Evolutionary conservation across 345 rosid genomes (phyloP).

Genomic region (Erucastrum elatum): DNA sequence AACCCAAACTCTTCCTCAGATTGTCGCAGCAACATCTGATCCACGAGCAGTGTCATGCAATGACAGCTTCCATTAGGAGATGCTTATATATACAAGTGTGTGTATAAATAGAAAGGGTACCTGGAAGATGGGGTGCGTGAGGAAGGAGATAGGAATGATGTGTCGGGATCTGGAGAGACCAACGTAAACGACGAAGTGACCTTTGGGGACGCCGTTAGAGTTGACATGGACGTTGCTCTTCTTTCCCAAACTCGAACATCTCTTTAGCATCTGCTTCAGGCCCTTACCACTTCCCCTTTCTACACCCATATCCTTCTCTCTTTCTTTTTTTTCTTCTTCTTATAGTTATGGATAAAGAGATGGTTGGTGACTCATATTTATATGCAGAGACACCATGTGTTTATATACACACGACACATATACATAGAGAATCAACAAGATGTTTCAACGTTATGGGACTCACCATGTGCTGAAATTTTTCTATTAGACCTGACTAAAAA

Average conservation of each 20-base stretch:
- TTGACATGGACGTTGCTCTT: slow-evolving; percentile 37
- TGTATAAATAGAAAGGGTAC: background rate
- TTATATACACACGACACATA: slow-evolving; percentile 11
- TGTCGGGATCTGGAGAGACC: slow-evolving; percentile 74
- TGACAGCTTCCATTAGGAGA: background rate
- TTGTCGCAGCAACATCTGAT: slow-evolving; percentile 36
- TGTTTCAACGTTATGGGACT: slow-evolving; percentile 36
- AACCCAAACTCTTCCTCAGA: slow-evolving; percentile 42
- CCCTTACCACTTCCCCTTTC: slow-evolving; percentile 26
- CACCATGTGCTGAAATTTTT: slow-evolving; percentile 31
- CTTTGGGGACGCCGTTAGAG: slow-evolving; percentile 75
- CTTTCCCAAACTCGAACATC: slow-evolving; percentile 72
- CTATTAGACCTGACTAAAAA: background rate
- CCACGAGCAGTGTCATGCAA: background rate
- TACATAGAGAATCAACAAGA: slow-evolving; percentile 15
- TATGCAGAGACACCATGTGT: slow-evolving; percentile 19
- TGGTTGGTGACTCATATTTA: slow-evolving; percentile 25
- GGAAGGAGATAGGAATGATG: slow-evolving; percentile 71
- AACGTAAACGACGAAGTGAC: slow-evolving; percentile 87
- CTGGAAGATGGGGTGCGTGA: slow-evolving; percentile 68
- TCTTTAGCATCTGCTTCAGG: slow-evolving; percentile 50
- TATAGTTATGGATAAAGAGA: slow-evolving; percentile 18
- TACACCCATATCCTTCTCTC: slow-evolving; percentile 16
- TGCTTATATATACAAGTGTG: background rate
- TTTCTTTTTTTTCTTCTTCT: background rate